Evolutionary conservation across 2,329 filamentous ascomycete species (phyloP).

Genomic region (Periconia sp.): DNA sequence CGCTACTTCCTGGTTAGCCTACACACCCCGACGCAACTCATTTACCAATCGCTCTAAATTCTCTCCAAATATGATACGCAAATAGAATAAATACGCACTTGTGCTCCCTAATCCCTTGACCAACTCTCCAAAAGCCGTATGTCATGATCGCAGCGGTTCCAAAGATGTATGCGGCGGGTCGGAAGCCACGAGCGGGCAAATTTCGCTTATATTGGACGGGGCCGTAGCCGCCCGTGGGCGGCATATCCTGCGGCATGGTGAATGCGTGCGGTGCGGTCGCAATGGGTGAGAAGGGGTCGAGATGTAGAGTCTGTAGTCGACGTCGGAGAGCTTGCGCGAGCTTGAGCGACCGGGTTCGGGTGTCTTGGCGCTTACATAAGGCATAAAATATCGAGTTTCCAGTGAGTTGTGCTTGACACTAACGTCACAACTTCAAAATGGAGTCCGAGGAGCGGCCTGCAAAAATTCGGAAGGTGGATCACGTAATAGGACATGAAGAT

Average conservation of each 20-base stretch:
- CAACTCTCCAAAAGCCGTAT: conserved; percentile 89
- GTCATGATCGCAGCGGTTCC: conserved; percentile 80
- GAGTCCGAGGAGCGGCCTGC: conserved; percentile 61
- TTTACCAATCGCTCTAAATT: not conserved
- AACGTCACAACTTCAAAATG: conserved; percentile 48
- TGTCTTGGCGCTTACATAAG: conserved; percentile 25
- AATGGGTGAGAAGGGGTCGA: conserved; percentile 30
- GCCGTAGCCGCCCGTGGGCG: conserved; percentile 91
- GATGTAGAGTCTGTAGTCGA: conserved; percentile 36
- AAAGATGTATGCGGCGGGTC: conserved; percentile 77
- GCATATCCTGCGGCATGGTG: conserved; percentile 97
- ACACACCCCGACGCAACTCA: not conserved
- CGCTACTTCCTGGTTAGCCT: conserved; percentile 61
- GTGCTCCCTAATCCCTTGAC: conserved; percentile 84
- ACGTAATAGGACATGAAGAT: conserved; percentile 23
- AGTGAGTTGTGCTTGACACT: not conserved
- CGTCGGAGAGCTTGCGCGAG: conserved; percentile 23
- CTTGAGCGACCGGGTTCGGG: conserved; percentile 26
- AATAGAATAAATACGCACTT: conserved; percentile 67
- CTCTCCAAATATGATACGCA: not conserved
- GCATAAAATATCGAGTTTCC: not conserved
- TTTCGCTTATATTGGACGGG: conserved; percentile 99
- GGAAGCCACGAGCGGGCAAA: conserved; percentile 88
- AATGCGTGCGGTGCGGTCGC: conserved; percentile 32
- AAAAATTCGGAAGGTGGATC: conserved; percentile 61